Base-by-base conservation (phyloP, 768 basidiomycete genomes). In the Phaffia australis region DNA sequence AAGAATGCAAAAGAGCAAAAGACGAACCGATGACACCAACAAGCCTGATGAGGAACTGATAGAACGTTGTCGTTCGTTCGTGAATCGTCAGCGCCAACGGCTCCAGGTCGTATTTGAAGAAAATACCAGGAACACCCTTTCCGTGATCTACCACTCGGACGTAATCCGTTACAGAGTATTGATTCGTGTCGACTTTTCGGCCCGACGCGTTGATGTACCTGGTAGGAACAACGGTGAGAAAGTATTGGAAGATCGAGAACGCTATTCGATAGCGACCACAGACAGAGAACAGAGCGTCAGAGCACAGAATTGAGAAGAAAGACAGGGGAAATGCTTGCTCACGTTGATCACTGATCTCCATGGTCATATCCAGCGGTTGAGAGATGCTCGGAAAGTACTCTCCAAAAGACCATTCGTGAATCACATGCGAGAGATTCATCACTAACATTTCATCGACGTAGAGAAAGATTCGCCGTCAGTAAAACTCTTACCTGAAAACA, bases 21-120 rank as follows among this genome's bases (percentile, higher is more conserved):
- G 3, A 71, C 74, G 55, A 58, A 72, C 94, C 94, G 32, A 99
- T 81, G 57, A 97, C 94, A n/a, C 94, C 94, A 8, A 88, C 86
- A 32, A 80, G 81, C 78, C 87, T 81, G 69, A 97, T 87, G 70
- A 95, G 73, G 63, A 99, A 82, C 70, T 93, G 87, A 3, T 86
- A 72, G 60, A 99, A 78, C 1, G 83, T 80, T 0, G 87, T 90
- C 23, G 94, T 97, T 21, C 91, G 84, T 77, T 98, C 92, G 72
- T 87, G 83, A 63, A 97, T 84, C 0, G 84, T 86, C 67, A 98
- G 81, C 27, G 83, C 80, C 77, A 98, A 82, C 0, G 93, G 91
- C 74, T 99, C 94, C 48, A 97, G 78, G 66, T 99, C 93, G 75
- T 90, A 97, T 77, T 97, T 95, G 86, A 97, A 95, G 81, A 94